Evolutionary conservation across 768 basidiomycete species (phyloP), one percentile per base, ranked within the genome.

Genomic region (Strobilomyces confusus): DNA sequence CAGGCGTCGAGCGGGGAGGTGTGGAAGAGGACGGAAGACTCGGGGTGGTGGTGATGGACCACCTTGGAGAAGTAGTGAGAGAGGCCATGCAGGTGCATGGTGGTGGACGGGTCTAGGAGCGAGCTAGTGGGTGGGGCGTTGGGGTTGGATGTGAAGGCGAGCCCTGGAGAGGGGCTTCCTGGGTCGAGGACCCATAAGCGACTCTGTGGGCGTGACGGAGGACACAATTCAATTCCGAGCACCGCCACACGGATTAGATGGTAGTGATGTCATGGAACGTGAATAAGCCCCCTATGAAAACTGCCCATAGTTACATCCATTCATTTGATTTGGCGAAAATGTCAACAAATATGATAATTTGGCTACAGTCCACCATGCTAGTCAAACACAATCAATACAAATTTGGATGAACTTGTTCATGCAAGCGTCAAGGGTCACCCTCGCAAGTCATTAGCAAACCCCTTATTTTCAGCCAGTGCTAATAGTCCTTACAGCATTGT

Each of bases 31-130:
- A 58, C 30, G 17, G 51, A 2, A 11, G 33, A 2, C 12, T 55
- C 54, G 2, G 15, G 1, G 30, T 52, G 45, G 4, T 6, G 26
- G 41, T 58, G 56, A 30, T 58, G 51, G 3, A 58, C 48, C 17
- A 49, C 48, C 9, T 50, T 58, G 20, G 56, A 47, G 34, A 58
- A 50, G 37, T 58, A 59, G 3, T 54, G 56, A 2, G 44, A 29
- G 3, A 58, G 13, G 0, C 43, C 8, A 9, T 40, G 44, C 9
- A 48, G 7, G 34, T 26, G 48, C 56, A 56, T 56, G 17, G 26
- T 5, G 13, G 20, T 17, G 19, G 40, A 13, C 26, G 26, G 26
- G 26, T 26, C 26, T n/a, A n/a, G 8, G 26, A 14, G 3, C 1
- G 41, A 15, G 20, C 1, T 14, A 14, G 41, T 25, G 12, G 12